These are phyloP conservation scores for Aspergillus conjunctus DNA, from an alignment of 495 filamentous ascomycete genomes.

Conservation along the genomic window DNA sequence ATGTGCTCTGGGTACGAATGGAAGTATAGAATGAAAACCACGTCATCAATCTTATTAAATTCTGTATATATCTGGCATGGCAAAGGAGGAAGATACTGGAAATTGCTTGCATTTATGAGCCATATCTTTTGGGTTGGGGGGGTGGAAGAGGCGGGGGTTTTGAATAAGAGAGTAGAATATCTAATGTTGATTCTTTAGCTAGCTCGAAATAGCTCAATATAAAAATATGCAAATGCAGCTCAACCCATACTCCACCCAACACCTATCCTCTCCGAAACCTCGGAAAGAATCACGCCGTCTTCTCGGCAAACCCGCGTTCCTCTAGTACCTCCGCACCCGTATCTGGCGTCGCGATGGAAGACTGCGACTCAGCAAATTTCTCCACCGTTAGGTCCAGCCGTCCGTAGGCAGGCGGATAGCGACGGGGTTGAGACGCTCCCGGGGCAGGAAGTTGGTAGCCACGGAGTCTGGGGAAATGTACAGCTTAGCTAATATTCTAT, in stretches of 20 bases:
- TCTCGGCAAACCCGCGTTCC: constrained; percentile 63
- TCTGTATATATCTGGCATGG: neutral
- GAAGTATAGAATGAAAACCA: neutral
- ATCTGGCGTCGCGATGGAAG: constrained; percentile 50
- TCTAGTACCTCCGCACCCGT: constrained; percentile 57
- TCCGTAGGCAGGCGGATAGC: constrained; percentile 68
- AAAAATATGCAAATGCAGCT: neutral
- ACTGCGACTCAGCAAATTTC: constrained; percentile 53
- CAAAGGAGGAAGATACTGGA: too few relatives aligned
- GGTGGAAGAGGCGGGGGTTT: too few relatives aligned
- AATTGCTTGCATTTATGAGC: too few relatives aligned
- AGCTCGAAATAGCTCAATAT: neutral
- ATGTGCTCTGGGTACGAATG: neutral
- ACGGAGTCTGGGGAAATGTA: constrained; percentile 55
- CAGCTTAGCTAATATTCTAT: constrained; percentile 10
- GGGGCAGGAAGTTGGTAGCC: constrained; percentile 82
- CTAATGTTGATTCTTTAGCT: too few relatives aligned
- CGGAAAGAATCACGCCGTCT: neutral
- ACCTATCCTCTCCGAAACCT: neutral
- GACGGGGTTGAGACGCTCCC: constrained; percentile 62
- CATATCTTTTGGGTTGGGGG: too few relatives aligned
- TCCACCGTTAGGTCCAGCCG: constrained; percentile 53
- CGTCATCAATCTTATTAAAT: neutral
- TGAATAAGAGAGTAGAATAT: too few relatives aligned
- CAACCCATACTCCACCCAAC: constrained; percentile 2